A percentile compares a stretch with the other conserved stretches of the same genome.
phyloP scores from a whole-genome alignment of 805 yeast genomes.

The Nakazawaea holstii region DNA sequence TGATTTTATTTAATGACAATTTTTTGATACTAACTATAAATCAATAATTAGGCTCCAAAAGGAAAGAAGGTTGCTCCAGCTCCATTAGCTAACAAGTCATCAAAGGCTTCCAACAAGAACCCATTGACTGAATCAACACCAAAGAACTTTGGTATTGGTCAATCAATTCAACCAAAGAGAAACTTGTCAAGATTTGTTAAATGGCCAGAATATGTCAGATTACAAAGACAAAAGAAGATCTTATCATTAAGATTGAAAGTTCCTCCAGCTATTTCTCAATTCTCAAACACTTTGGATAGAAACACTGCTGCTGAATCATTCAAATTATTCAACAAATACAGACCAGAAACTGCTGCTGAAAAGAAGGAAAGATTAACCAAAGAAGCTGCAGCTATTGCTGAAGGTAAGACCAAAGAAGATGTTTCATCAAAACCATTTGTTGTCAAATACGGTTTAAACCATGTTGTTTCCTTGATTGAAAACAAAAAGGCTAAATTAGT shows the following conservation, averaged over 20 bases:
- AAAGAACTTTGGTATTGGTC: slow-evolving; percentile 95
- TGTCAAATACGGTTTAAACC: slow-evolving; percentile 98
- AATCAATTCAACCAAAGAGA: slow-evolving; percentile 90
- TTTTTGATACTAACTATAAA: slow-evolving; percentile 4
- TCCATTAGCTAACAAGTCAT: slow-evolving; percentile 82
- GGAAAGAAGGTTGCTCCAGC: slow-evolving; percentile 93
- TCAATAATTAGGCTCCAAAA: slow-evolving; percentile 10
- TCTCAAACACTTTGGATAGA: slow-evolving; percentile 94
- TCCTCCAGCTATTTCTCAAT: slow-evolving; percentile 97
- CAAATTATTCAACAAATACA: slow-evolving; percentile 97
- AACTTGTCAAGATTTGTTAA: slow-evolving; percentile 95
- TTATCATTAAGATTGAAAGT: slow-evolving; percentile 94
- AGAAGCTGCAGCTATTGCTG: slow-evolving; percentile 99
- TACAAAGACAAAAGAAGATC: slow-evolving; percentile 98
- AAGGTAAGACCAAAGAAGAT: slow-evolving; percentile 95
- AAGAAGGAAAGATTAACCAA: slow-evolving; percentile 98
- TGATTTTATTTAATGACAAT: no score
- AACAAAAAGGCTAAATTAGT: slow-evolving; percentile 98
- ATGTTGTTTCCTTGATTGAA: slow-evolving; percentile 94
- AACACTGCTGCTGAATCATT: slow-evolving; percentile 97
- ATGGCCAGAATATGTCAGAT: slow-evolving; percentile 98
- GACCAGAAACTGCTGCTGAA: slow-evolving; percentile 96
- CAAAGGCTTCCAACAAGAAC: slow-evolving; percentile 53
- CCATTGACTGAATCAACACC: slow-evolving; percentile 89
- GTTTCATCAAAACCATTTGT: slow-evolving; percentile 95